Conservation (phyloP, 345 rosid genomes). For the Salix purpurea region DNA sequence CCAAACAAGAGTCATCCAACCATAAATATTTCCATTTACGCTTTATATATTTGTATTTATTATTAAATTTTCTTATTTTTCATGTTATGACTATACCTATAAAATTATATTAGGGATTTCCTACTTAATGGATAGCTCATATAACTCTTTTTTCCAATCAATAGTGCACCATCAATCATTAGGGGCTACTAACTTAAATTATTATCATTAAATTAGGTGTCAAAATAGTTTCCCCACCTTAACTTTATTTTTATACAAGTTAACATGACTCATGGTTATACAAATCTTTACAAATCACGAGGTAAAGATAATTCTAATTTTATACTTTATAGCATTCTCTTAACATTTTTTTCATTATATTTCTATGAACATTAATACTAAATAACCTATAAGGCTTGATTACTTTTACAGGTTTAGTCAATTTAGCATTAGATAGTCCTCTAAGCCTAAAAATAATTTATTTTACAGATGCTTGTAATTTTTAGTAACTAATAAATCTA, state of each 20-base stretch:
- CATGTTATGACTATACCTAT: no score
- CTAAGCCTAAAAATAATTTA: no score
- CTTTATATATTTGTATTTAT: no score
- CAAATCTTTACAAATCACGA: neutral
- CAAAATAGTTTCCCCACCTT: neutral
- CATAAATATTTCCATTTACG: no score
- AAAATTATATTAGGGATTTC: neutral
- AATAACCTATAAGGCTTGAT: no score
- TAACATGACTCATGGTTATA: neutral
- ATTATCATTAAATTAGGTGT: neutral
- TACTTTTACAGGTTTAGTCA: no score
- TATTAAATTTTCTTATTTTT: no score
- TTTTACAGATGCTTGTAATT: no score
- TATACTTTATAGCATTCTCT: neutral
- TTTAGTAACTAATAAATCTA: no score
- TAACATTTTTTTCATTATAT: neutral
- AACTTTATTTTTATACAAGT: no score
- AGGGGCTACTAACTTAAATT: neutral
- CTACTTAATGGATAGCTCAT: neutral
- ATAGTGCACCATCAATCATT: neutral
- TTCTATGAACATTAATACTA: neutral
- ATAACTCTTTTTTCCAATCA: neutral
- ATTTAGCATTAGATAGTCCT: no score
- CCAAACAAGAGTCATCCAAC: neutral
- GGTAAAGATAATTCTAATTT: neutral